A percentile compares a stretch with the other conserved stretches of the same genome.
These are phyloP conservation scores for Fraxinus baroniana DNA, from an alignment of 305 asterid species.

Conservation along the genomic window DNA sequence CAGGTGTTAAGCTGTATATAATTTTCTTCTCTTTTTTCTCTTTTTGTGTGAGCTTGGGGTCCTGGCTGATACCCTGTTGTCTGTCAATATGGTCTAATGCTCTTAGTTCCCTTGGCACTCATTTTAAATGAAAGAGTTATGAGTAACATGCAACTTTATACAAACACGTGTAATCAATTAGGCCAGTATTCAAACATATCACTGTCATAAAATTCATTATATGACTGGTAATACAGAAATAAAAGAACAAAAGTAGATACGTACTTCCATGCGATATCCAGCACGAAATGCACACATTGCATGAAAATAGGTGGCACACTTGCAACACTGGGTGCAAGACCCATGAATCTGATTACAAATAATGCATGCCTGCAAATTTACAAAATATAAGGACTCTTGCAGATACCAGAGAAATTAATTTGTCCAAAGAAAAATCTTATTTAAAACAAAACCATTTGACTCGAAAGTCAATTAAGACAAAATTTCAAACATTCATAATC, in stretches of 20 bases:
- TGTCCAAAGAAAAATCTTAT: not conserved
- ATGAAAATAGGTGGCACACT: conserved; percentile 82
- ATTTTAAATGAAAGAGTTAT: not conserved
- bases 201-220: not conserved
- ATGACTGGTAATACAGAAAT: conserved; percentile 19
- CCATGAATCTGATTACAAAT: conserved; percentile 93
- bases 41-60: not conserved
- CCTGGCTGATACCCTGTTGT: not conserved
- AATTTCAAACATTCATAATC: not conserved
- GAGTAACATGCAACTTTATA: not conserved
- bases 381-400: conserved; percentile 5
- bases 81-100: not conserved
- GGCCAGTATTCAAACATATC: not conserved
- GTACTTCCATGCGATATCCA: conserved; percentile 93
- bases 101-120: not conserved
- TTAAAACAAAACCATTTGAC: conserved; percentile 1
- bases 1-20: not conserved
- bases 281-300: conserved; percentile 89
- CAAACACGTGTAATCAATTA: not conserved
- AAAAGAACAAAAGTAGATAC: conserved; percentile 28
- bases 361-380: conserved; percentile 66
- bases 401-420: conserved; percentile 6
- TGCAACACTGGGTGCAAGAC: conserved; percentile 90
- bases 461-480: conserved; percentile 6
- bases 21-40: not conserved